Percentiles rank a stretch among this genome's conserved stretches.
Conservation (phyloP, 106 monocot genomes). For the Allium fistulosum region DNA sequence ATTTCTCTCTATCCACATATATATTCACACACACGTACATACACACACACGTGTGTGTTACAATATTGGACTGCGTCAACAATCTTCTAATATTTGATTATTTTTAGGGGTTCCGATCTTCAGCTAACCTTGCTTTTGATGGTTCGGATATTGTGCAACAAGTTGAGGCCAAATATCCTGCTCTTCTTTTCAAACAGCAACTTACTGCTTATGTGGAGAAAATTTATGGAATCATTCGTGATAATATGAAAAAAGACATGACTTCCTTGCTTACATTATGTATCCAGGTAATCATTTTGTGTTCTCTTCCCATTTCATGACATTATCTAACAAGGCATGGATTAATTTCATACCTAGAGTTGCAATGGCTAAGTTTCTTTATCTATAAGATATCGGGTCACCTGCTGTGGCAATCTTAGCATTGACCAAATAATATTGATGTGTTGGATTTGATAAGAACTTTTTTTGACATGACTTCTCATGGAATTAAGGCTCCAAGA, state of each 20-base stretch:
- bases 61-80: no score
- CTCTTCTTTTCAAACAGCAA: constrained; percentile 92
- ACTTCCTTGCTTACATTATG: constrained; percentile 61
- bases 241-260: constrained; percentile 88
- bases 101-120: constrained; percentile 78
- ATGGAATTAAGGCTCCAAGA: constrained; percentile 59
- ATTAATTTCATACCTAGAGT: no score
- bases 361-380: background rate
- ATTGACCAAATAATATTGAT: no score
- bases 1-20: background rate
- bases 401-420: no score
- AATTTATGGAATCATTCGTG: constrained; percentile 88
- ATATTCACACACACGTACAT: no score
- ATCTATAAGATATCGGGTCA: background rate
- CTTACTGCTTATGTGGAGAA: constrained; percentile 91
- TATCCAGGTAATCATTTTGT: constrained; percentile 53
- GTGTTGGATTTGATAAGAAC: background rate
- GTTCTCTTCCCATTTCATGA: background rate
- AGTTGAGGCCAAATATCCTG: constrained; percentile 84
- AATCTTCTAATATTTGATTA: background rate
- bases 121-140: constrained; percentile 60
- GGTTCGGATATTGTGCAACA: constrained; percentile 52
- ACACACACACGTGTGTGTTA: no score
- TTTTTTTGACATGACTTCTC: background rate
- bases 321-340: background rate